A percentile compares a stretch with the other conserved stretches of the same genome.
phyloP scores from a whole-genome alignment of 805 yeast genomes.

The Kluyveromyces nonfermentans region DNA sequence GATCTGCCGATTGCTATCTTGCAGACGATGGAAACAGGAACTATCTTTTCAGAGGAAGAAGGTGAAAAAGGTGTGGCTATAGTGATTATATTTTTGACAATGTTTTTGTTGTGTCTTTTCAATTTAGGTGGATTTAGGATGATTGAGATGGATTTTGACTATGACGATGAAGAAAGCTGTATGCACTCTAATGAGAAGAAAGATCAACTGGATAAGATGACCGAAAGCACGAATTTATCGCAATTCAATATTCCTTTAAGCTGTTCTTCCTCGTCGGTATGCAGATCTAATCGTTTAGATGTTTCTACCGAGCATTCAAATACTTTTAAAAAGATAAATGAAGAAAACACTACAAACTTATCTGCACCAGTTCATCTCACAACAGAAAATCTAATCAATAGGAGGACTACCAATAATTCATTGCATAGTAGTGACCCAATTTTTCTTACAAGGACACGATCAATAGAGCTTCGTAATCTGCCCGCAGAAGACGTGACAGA shows the following conservation, averaged over 20 bases:
- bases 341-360: neutral
- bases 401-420: conserved; percentile 1
- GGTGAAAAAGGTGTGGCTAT: conserved; percentile 76
- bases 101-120: conserved; percentile 58
- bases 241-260: neutral
- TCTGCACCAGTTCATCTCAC: conserved; percentile 3
- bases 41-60: conserved; percentile 46
- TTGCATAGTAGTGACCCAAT: neutral
- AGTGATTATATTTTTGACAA: conserved; percentile 65
- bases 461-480: conserved; percentile 25
- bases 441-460: conserved; percentile 8
- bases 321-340: neutral
- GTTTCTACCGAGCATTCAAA: too few species aligned
- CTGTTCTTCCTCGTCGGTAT: neutral
- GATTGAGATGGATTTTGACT: conserved; percentile 57
- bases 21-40: conserved; percentile 49
- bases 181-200: conserved; percentile 10
- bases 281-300: too few species aligned
- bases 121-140: conserved; percentile 67
- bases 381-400: neutral
- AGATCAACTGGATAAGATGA: conserved; percentile 7
- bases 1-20: conserved; percentile 73
- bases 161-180: conserved; percentile 18
- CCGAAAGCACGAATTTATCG: neutral
- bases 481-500: conserved; percentile 38